Evolutionary conservation across 2,329 filamentous ascomycete species (phyloP), one percentile per base, ranked within the genome.

Genomic region (Parastagonospora nodorum): DNA sequence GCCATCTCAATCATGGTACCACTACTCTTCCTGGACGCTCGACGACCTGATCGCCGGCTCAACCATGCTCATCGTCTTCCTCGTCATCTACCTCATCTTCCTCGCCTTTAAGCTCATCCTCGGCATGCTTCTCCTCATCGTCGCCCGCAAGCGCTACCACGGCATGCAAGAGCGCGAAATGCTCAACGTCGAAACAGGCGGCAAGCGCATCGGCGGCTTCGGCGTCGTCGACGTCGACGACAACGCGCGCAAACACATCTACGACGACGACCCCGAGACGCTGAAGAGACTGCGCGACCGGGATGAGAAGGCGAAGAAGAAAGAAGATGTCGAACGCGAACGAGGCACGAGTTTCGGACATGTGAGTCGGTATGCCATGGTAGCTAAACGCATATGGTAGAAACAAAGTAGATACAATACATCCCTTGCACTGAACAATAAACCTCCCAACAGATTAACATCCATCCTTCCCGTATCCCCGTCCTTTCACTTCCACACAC

Each of bases 321-420:
- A 85, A 57, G 86, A 82, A 59, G 81, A 80, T 19, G 75, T 72
- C 51, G 76, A 80, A 31, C 77, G 77, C 45, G 81, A 81, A 42
- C 47, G 67, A 54, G 71, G 74, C 48, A 82, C 84, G 45, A 85
- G 84, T 70, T 84, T 85, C 74, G 88, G 81, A 66, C 85, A 77
- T 70, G 90, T 86, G 56, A 85, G 81, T 62, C 82, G 94, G 64
- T 99, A 97, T 77, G 91, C 92, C 69, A 97, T 97, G 94, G 88
- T 92, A 63, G 90, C 91, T 0, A 97, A 97, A 81, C 83, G 94
- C 70, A 99, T 99, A 64, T 99, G 94, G 94, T 97, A 76, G 65
- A 41, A 14, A 10, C 6, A 27, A 9, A 14, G 12, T 37, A n/a
- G 12, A 24, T 5, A 35, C 32, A n/a, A n/a, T 35, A 12, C 15